Evolutionary conservation across 176 grass and related monocot species (phyloP), one percentile per base, ranked within the genome.

Genomic region (Triticum urartu): DNA sequence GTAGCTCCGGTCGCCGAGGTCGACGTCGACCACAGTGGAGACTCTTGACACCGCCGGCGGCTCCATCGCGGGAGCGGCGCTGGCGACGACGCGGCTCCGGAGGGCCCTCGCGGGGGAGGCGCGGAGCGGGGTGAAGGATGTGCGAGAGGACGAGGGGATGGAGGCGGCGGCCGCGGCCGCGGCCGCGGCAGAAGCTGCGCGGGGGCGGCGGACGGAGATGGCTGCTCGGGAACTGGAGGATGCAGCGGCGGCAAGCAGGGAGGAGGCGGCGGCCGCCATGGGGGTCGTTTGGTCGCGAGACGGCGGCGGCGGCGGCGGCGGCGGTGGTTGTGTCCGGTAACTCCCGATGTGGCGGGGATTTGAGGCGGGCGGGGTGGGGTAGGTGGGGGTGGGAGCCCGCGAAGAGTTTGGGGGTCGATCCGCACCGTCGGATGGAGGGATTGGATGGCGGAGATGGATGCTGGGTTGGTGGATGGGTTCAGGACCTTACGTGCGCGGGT

Each of bases 1-100:
- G 83, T 99, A 99, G 80, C 97, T 99, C 73, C 97, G 90, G 86
- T 89, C 88, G 17, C 97, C 97, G 62, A 99, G 94, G 87, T 99
- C 89, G 59, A 99, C 97, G 20, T 96, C 90, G 78, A 99, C 90
- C 15, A 96, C 83, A 8, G 86, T 90, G 17, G 94, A 94, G 79
- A 92, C 97, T 87, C 75, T 94, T 42, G 97, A 96, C 66, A 79
- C 92, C 56, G 56, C 7, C 28, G 77, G 71, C 13, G 90, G 87
- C 73, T 94, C 82, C 88, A 93, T 94, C 25, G 88, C 84, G 13
- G 93, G 88, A 21, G 88, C 78, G 39, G 82, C 80, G 33, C 86
- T 86, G 22, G 92, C 87, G 11, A 87, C 65, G 36, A 94, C n/a
- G 60, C 62, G 64, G 75, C 42, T 87, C 28, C 79, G 56, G 79